Percentiles rank a stretch among this genome's conserved stretches.
Conservation (phyloP, 108 stramenopile species). For the Discostella stelligeroides region DNA sequence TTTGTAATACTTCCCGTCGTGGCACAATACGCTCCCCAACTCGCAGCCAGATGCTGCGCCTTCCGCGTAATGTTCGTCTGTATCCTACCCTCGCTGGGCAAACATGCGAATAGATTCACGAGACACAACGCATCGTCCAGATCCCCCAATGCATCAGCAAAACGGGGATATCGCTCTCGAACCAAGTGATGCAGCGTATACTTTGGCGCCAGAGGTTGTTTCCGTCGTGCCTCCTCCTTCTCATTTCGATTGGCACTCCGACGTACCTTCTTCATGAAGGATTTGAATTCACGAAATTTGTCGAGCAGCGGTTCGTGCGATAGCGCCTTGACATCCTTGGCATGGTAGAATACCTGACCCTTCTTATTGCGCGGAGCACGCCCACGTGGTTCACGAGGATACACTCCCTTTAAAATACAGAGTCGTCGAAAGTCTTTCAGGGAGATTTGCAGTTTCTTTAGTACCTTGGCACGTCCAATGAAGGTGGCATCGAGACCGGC, state of each 20-base stretch:
- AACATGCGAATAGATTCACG: conserved; percentile 91
- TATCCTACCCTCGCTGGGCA: conserved; percentile 79
- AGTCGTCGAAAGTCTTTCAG: conserved; percentile 98
- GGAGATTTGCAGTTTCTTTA: conserved; percentile 93
- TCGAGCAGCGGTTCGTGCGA: conserved; percentile 97
- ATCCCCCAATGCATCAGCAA: conserved; percentile 94
- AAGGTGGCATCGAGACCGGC: conserved; percentile 94
- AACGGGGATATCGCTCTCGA: conserved; percentile 98
- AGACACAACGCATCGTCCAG: conserved; percentile 97
- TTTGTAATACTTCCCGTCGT: conserved; percentile 87
- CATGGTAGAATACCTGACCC: conserved; percentile 95
- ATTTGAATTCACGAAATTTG: conserved; percentile 95
- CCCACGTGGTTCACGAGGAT: conserved; percentile 93
- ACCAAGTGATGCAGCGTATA: conserved; percentile 97
- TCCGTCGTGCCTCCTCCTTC: conserved; percentile 86
- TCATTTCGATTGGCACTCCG: conserved; percentile 82
- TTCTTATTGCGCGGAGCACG: conserved; percentile 90
- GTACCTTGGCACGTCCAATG: conserved; percentile 89
- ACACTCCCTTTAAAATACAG: conserved; percentile 99
- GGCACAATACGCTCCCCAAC: conserved; percentile 95
- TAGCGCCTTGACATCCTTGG: conserved; percentile 96
- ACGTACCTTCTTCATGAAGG: conserved; percentile 93
- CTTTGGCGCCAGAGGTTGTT: conserved; percentile 73
- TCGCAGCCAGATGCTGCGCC: conserved; percentile 81
- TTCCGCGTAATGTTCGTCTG: conserved; percentile 78